phyloP scores from a whole-genome alignment of 495 filamentous ascomycete genomes.

The Collariella sp. region DNA sequence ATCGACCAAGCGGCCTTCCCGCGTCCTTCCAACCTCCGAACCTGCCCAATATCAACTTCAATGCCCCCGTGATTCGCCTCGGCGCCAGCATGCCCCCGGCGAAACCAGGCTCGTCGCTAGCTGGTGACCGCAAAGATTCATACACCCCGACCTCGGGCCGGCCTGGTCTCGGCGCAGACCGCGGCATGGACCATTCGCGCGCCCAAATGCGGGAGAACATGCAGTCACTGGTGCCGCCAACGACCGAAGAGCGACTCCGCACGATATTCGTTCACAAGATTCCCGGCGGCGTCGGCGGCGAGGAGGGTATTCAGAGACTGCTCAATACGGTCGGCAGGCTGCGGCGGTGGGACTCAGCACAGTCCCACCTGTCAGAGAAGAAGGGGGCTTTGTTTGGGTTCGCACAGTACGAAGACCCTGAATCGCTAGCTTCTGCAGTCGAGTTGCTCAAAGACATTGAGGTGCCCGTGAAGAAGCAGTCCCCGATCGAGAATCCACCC shows the following conservation, averaged over 20 bases:
- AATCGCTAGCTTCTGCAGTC: slow-evolving; percentile 77
- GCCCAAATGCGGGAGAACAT: slow-evolving; percentile 64
- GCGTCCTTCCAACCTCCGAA: slow-evolving; percentile 82
- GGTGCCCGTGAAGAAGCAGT: slow-evolving; percentile 70
- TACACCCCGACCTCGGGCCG: slow-evolving; percentile 41
- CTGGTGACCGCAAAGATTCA: slow-evolving; percentile 38
- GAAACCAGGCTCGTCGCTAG: slow-evolving; percentile 48
- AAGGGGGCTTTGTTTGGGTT: slow-evolving; percentile 90
- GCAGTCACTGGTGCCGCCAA: slow-evolving; percentile 74
- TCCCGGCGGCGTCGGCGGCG: slow-evolving; percentile 64
- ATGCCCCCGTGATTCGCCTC: slow-evolving; percentile 89
- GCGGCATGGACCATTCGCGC: slow-evolving; percentile 57
- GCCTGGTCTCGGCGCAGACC: slow-evolving; percentile 57
- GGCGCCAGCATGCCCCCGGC: slow-evolving; percentile 59
- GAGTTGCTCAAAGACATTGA: slow-evolving; percentile 80
- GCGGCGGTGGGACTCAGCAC: slow-evolving; percentile 62
- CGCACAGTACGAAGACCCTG: slow-evolving; percentile 89
- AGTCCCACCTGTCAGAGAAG: slow-evolving; percentile 61
- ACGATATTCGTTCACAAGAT: slow-evolving; percentile 88
- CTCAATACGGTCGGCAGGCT: slow-evolving; percentile 69
- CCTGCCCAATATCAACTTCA: slow-evolving; percentile 97
- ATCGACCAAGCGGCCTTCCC: slow-evolving; percentile 70
- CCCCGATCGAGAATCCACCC: slow-evolving; percentile 37
- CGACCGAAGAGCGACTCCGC: slow-evolving; percentile 78
- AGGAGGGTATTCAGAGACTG: slow-evolving; percentile 77